These are phyloP conservation scores for Tuber magnatum DNA, from an alignment of 495 filamentous ascomycete genomes.

Conservation along the genomic window DNA sequence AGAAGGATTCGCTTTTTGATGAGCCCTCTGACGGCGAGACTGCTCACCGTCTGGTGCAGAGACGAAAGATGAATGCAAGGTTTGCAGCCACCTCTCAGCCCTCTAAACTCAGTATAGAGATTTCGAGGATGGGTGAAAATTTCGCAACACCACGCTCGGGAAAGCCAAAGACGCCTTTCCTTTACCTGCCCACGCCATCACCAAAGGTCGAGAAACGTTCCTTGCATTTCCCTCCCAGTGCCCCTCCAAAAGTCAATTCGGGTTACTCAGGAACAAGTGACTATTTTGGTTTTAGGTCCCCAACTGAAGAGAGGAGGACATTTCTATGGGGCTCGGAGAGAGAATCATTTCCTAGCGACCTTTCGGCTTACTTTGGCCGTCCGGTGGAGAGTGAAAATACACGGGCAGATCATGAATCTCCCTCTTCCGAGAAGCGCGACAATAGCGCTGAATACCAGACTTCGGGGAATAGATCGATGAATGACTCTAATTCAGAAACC, in stretches of 20 bases:
- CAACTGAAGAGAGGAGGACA: slow-evolving; percentile 8
- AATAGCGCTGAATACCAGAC: slow-evolving; percentile 19
- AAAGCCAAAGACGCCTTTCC: slow-evolving; percentile 33
- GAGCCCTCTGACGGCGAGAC: slow-evolving; percentile 33
- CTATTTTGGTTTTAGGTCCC: slow-evolving; percentile 5
- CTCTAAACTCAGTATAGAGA: slow-evolving; percentile 22
- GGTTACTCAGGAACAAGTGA: slow-evolving; percentile 2
- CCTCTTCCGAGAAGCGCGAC: slow-evolving; percentile 15
- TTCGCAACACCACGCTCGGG: slow-evolving; percentile 9
- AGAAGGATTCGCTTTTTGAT: slow-evolving; percentile 39
- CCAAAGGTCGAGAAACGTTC: slow-evolving; percentile 29
- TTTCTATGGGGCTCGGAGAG: slow-evolving; percentile 22
- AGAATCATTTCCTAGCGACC: slow-evolving; percentile 19
- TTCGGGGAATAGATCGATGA: slow-evolving; percentile 28
- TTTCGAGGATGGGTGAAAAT: slow-evolving; percentile 17
- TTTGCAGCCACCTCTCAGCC: slow-evolving; percentile 24
- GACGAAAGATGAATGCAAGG: slow-evolving; percentile 8
- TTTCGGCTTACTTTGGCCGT: slow-evolving; percentile 35
- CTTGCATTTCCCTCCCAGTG: slow-evolving; percentile 28
- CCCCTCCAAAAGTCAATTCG: slow-evolving; percentile 10
- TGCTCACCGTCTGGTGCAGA: slow-evolving; percentile 16
- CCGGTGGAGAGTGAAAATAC: slow-evolving; percentile 6
- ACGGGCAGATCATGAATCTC: background rate
- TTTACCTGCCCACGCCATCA: slow-evolving; percentile 39
- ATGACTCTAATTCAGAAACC: background rate